Evolutionary conservation across 1,284 basidiomycete genomes (phyloP), one percentile per base, ranked within the genome.

Genomic region (Volvariella volvacea): DNA sequence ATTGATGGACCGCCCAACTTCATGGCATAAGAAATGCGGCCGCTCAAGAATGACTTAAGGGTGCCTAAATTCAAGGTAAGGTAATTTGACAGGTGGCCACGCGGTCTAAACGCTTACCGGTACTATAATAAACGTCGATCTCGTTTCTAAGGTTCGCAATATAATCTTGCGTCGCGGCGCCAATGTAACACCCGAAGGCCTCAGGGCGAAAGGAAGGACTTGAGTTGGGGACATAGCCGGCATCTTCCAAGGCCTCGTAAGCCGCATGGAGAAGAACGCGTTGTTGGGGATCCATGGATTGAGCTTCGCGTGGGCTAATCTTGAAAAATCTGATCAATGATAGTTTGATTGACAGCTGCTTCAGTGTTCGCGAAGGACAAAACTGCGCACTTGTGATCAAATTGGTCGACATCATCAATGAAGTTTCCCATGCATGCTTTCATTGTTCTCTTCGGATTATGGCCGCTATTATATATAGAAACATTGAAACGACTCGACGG

Each of bases 231-330:
- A 82, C 75, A 52, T 83, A 87, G 0, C 84, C 84, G 7, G 82
- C 73, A 48, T 76, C 68, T 57, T 87, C 84, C 4, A 88, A 63
- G 0, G 84, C 84, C 47, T 82, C 71, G 43, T 84, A 75, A 1
- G 80, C 79, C 1, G 73, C 68, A 22, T 80, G 82, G 19, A 87
- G 67, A 2, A 87, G 63, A 15, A 87, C 51, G 2, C 83, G 73
- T 52, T 85, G 83, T 52, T 87, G 84, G 3, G 84, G 84, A 54
- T 87, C 83, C 80, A 87, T 85, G 55, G 68, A 75, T 45, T 65
- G 74, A 4, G 83, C 83, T 58, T 87, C 84, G 3, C 83, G 70
- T 1, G 83, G 84, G 40, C 78, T 83, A 30, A 86, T 73, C 47
- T 75, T 74, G 68, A 88, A 87, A 57, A 86, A 84, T 45, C 65